Conservation (phyloP, 202 grass and related monocot genomes). For the Alloteropsis angusta region DNA sequence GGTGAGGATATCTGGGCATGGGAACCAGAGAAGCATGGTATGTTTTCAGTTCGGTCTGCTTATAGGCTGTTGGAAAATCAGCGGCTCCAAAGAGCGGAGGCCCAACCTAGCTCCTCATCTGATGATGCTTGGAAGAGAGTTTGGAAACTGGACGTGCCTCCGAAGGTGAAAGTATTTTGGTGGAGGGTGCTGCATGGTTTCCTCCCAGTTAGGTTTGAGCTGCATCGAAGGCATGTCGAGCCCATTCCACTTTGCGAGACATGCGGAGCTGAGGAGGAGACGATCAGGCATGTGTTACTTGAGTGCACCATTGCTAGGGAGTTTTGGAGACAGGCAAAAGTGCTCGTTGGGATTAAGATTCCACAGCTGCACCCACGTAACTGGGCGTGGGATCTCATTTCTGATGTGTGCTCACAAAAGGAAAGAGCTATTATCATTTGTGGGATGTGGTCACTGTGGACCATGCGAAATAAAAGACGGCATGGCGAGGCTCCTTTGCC, state of each 20-base stretch:
- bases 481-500: no score
- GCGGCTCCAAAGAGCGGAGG: no score
- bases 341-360: background rate
- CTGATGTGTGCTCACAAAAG: background rate
- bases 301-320: background rate
- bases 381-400: background rate
- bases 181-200: background rate
- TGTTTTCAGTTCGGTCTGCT: background rate
- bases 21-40: background rate
- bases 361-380: no score
- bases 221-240: background rate
- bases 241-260: background rate
- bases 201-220: rapidly evolving
- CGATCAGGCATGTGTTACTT: background rate
- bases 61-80: rapidly evolving
- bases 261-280: background rate
- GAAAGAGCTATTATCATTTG: background rate
- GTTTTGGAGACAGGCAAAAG: background rate
- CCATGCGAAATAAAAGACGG: no score
- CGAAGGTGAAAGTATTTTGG: background rate
- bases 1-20: background rate
- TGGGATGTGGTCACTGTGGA: background rate
- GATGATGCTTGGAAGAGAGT: background rate
- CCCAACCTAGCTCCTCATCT: background rate
- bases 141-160: background rate